Conservation (phyloP, 2,329 filamentous ascomycete species). For the Phyllachora maydis region DNA sequence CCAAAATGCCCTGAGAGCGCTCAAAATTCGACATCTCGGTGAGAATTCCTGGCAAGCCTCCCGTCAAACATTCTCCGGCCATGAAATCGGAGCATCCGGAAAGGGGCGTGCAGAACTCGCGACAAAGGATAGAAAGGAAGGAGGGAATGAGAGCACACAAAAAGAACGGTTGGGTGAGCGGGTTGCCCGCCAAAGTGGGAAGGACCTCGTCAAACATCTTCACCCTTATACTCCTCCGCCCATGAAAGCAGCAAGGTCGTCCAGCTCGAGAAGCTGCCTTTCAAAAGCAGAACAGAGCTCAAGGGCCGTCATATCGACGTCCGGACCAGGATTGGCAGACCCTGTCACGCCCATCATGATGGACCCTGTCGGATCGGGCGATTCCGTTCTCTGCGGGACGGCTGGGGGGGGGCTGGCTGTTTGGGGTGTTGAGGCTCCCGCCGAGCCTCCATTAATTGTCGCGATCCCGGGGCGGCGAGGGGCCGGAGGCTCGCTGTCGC, state of each 20-base stretch:
- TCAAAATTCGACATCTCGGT: too few species aligned
- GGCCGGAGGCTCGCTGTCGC: slow-evolving; percentile 29
- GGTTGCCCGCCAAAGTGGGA: too few species aligned
- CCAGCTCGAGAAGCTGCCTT: slow-evolving; percentile 35
- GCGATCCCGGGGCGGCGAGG: slow-evolving; percentile 31
- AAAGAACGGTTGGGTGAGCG: too few species aligned
- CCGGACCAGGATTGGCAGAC: slow-evolving; percentile 7
- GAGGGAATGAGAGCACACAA: too few species aligned
- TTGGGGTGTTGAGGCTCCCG: slow-evolving; percentile 22
- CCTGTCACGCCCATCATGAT: slow-evolving; percentile 7
- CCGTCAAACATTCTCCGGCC: too few species aligned
- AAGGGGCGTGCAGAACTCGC: too few species aligned
- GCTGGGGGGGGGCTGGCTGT: slow-evolving; percentile 18
- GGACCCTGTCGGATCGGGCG: slow-evolving; percentile 10
- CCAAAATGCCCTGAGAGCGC: too few species aligned
- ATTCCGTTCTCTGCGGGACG: slow-evolving; percentile 10
- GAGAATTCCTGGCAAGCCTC: too few species aligned
- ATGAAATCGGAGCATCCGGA: too few species aligned
- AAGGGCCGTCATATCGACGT: slow-evolving; percentile 32
- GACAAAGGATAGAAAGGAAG: too few species aligned
- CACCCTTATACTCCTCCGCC: slow-evolving; percentile 31
- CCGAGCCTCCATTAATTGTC: slow-evolving; percentile 36
- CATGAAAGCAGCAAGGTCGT: slow-evolving; percentile 42
- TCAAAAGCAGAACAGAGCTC: slow-evolving; percentile 39
- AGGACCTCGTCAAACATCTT: too few species aligned